Base-by-base conservation (phyloP, 2,329 filamentous ascomycete species). In the Colletotrichum salicis region DNA sequence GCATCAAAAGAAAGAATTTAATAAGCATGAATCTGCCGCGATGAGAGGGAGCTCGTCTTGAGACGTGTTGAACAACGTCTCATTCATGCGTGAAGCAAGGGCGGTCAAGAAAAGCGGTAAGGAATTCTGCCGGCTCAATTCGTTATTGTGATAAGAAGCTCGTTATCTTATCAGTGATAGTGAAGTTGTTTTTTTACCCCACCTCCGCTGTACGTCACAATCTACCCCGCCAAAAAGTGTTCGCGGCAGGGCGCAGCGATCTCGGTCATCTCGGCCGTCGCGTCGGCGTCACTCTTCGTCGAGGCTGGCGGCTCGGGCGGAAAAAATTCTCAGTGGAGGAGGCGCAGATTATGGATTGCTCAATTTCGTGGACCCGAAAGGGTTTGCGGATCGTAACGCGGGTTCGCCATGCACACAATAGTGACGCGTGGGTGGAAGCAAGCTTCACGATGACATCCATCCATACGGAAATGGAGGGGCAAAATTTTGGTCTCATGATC, bases 71-170 rank as follows among this genome's bases (percentile, higher is more conserved):
- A 37, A 48, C 29, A 52, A 51, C 29, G 59, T 63, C 68, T 67
- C 41, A 54, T 72, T 72, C 70, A 72, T 72, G 70, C 70, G 22
- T 41, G 37, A 35, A 27, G 15, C 54, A 60, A 69, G 75, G 75
- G 77, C 76, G 76, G 77, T 78, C 74, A 76, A 54, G 6, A 52
- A 68, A 70, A 66, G 78, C 78, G 78, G 78, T 79, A 65, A 33
- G 15, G 5, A 0, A 66, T 80, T 80, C 75, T 80, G 77, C 77
- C 79, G 71, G 67, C 52, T 66, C 67, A 55, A 75, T 70, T 24
- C 27, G 15, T 73, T 70, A 69, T 72, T 64, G 15, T n/a, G 65
- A 69, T 59, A 56, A 59, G n/a, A 1, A n/a, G 2, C 12, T 2
- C 3, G 7, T 33, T 72, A 63, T 65, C 61, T 66, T 70, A 65